These are phyloP conservation scores for Discostella pseudostelligera DNA, from an alignment of 108 stramenopile genomes.

Conservation along the genomic window DNA sequence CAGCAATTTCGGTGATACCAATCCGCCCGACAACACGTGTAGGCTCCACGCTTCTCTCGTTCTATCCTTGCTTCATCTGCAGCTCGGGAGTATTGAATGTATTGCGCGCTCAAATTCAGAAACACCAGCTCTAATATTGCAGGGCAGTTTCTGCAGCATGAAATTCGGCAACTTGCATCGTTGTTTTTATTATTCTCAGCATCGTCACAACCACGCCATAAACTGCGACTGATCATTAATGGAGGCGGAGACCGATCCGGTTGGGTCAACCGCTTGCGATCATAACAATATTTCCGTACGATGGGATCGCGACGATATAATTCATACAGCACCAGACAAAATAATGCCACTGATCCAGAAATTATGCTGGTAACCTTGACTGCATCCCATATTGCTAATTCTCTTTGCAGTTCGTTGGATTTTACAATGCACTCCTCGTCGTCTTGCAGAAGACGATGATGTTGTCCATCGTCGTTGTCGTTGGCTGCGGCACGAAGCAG, in stretches of 20 bases:
- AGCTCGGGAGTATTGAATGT: slow-evolving; percentile 22
- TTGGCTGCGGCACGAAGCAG: background rate
- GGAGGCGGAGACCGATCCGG: slow-evolving; percentile 44
- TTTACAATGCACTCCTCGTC: background rate
- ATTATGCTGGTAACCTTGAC: no score
- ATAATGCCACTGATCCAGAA: slow-evolving; percentile 2
- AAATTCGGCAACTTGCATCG: background rate
- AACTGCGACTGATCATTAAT: slow-evolving; percentile 44
- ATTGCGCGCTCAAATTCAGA: slow-evolving; percentile 18
- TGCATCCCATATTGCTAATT: no score
- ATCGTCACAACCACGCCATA: slow-evolving; percentile 26
- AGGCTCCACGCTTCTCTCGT: slow-evolving; percentile 13
- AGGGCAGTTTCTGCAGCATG: background rate
- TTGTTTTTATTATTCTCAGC: background rate
- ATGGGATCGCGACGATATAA: slow-evolving; percentile 39
- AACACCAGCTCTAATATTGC: slow-evolving; percentile 30
- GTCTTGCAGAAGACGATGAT: background rate
- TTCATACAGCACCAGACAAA: slow-evolving; percentile 22
- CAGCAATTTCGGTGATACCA: slow-evolving; percentile 33
- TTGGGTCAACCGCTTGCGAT: slow-evolving; percentile 41
- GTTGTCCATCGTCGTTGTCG: background rate
- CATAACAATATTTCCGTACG: slow-evolving; percentile 42
- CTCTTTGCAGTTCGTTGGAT: no score
- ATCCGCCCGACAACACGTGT: slow-evolving; percentile 17
- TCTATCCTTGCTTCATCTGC: slow-evolving; percentile 29